Base-by-base conservation (phyloP, 2,329 filamentous ascomycete species). In the Pestalotiopsis sp. region DNA sequence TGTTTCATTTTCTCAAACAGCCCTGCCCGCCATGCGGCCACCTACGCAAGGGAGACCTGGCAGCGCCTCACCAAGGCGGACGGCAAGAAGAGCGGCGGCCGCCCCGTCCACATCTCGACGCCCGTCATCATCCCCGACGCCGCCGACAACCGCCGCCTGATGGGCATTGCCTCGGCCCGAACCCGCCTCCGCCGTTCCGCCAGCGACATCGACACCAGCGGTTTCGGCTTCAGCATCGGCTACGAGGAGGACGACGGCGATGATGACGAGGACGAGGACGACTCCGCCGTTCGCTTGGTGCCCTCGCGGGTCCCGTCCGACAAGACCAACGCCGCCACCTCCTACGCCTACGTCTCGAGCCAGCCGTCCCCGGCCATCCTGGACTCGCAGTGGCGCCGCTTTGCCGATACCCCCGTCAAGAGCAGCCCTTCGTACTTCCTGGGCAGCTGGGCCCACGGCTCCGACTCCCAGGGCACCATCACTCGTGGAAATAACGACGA, bases 371-470 rank as follows among this genome's bases (percentile, higher is more conserved):
- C 57, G 7, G 36, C 11, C 12, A 67, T 67, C 17, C 57, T 49
- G n/a, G 66, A 67, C 31, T 62, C 20, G 17, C 38, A 67, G 20
- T 67, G 66, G 66, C 66, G 66, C 56, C 59, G 49, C 25, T 67
- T 52, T 11, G 9, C 12, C 4, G 38, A 62, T 2, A 67, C 66
- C 2, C 56, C 56, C 14, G 23, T 67, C 17, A 27, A 38, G 17
- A 67, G 36, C 27, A 67, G 66, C 25, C 66, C 57, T 12, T 67
- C 66, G 3, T 52, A 38, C 17, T 67, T 56, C 40, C 40, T 67
- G 27, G 66, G 66, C 17, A 13, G 4, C 9, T 60, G 31, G n/a
- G 58, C 65, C 31, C 20, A 20, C 5, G 13, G 13, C n/a, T 17
- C 12, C 20, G 27, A 36, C 59, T 36, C n/a, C 36, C 27, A 36